These are phyloP conservation scores for Solanum chaucha DNA, from an alignment of 257 asterid species.

Conservation along the genomic window DNA sequence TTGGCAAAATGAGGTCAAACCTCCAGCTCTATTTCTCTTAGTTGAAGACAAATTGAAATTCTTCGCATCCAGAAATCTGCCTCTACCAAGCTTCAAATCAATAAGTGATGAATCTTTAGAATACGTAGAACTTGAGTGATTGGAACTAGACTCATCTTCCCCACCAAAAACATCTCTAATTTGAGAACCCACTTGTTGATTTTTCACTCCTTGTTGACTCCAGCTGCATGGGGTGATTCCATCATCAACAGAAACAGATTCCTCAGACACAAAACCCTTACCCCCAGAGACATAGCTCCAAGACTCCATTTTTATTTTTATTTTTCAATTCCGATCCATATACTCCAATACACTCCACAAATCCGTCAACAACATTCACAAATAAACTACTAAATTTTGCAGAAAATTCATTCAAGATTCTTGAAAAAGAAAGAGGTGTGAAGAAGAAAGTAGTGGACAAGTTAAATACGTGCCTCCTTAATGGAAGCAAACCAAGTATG, in stretches of 20 bases:
- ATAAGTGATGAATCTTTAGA: background rate
- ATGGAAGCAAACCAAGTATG: background rate
- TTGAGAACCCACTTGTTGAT: background rate
- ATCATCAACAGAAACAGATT: background rate
- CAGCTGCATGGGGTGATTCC: background rate
- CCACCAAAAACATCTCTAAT: background rate
- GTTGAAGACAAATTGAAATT: background rate
- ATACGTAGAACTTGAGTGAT: background rate
- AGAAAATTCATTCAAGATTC: background rate
- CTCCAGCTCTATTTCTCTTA: background rate
- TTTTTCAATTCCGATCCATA: background rate
- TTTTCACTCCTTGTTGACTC: background rate
- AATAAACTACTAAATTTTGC: background rate
- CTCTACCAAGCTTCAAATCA: background rate
- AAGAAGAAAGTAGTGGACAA: background rate
- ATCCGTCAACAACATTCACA: background rate
- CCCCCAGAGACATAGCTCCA: background rate
- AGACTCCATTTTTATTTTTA: background rate
- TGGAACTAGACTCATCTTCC: background rate
- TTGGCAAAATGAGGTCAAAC: conserved; percentile 20
- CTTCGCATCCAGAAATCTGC: background rate
- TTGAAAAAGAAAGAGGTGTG: background rate
- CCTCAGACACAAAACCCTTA: background rate
- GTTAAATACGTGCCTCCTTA: background rate
- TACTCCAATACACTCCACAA: background rate